Base-by-base conservation (phyloP, 2,329 filamentous ascomycete genomes). In the Aureobasidium sp. region DNA sequence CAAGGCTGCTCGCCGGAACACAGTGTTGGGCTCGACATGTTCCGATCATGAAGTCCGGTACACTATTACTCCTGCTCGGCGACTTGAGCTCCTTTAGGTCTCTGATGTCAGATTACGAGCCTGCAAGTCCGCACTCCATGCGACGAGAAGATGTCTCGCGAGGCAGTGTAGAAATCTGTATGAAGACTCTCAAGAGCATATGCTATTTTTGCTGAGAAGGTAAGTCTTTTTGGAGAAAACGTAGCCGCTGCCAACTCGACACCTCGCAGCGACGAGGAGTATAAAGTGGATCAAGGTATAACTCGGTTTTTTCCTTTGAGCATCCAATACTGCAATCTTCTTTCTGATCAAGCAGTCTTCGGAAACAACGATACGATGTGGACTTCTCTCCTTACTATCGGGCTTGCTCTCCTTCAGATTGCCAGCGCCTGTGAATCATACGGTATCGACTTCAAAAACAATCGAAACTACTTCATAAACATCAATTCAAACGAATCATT, bases 391-490 rank as follows among this genome's bases (percentile, higher is more conserved):
- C 29, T 59, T 7, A 19, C 42, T 12, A n/a, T 22, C 15, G 33
- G 47, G 6, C n/a, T 31, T 12, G 37, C 37, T 1, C 9, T 60
- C 15, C 4, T 53, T 6, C 56, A 52, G 19, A 17, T 27, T 24
- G 27, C 45, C 44, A 33, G n/a, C 24, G 57, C 57, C 29, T 72
- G 70, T 61, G 63, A 67, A 37, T 68, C 68, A 11, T 72, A 65
- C 54, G 70, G 70, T 37, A 64, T 71, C 31, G 77, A 79, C 64
- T 79, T 77, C 59, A 67, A 76, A 49, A 71, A 76, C 64, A 76
- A 74, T 29, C 71, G 71, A 0, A 65, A 68, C 17, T 79, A 78
- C 68, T 79, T 78, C 66, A 77, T 79, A 66, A 77, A 79, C 65
- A 71, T 71, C 5, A 66, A 70, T 12, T 76, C 74, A 0, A 69